Conservation (phyloP, 768 basidiomycete species). For the Dentipellis fragilis region DNA sequence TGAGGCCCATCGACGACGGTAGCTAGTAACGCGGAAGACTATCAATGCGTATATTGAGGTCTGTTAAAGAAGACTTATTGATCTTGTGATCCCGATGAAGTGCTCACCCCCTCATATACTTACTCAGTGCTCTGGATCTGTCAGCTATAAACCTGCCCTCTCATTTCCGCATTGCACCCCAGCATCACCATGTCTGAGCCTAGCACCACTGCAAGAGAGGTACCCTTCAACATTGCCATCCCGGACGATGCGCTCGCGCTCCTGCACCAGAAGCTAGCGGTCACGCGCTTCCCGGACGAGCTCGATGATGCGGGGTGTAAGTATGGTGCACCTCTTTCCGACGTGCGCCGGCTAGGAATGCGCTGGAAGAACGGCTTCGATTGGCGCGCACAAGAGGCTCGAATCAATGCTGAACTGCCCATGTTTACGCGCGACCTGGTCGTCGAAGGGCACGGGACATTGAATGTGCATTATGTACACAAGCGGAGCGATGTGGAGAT, state of each 20-base stretch:
- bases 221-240: constrained; percentile 37
- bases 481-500: constrained; percentile 21
- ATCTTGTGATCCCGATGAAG: no score
- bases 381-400: constrained; percentile 18
- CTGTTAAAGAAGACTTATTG: no score
- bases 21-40: no score
- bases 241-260: constrained; percentile 28
- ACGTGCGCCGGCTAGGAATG: constrained; percentile 15
- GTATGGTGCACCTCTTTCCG: constrained; percentile 30
- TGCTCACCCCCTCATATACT: no score
- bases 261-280: constrained; percentile 36
- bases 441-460: constrained; percentile 19
- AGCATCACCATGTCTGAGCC: constrained; percentile 13
- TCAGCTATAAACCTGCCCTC: neutral
- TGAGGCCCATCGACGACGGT: no score
- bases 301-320: constrained; percentile 37
- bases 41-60: no score
- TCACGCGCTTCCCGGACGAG: constrained; percentile 43
- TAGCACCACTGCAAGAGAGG: constrained; percentile 18
- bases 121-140: neutral
- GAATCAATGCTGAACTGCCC: constrained; percentile 19
- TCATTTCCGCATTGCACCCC: neutral
- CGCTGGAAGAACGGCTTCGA: constrained; percentile 19
- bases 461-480: constrained; percentile 34
- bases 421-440: constrained; percentile 23